phyloP scores from a whole-genome alignment of 73 alveolate species.

The Tetrahymena malaccensis region DNA sequence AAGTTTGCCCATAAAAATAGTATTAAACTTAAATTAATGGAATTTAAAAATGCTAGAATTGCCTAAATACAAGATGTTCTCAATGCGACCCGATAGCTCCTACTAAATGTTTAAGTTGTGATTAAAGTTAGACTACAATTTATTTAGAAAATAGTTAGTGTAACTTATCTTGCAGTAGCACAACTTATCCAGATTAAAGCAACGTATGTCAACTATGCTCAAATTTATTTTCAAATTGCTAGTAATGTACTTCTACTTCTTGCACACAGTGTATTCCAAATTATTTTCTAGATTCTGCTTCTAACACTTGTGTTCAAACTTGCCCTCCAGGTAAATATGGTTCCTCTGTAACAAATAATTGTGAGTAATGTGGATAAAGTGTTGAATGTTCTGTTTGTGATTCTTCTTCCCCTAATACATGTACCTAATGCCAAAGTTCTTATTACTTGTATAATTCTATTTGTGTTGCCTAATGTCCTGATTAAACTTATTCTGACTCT shows the following conservation, averaged over 20 bases:
- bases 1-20: neutral
- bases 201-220: neutral
- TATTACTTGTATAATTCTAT: neutral
- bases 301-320: neutral
- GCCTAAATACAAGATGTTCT: neutral
- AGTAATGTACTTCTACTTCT: neutral
- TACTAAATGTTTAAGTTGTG: neutral
- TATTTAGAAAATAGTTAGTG: neutral
- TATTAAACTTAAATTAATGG: neutral
- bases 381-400: neutral
- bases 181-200: neutral
- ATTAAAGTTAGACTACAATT: neutral
- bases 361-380: neutral
- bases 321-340: neutral
- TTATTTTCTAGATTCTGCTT: neutral
- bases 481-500: neutral
- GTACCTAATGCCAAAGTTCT: neutral
- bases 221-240: neutral
- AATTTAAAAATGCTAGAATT: neutral
- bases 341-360: neutral
- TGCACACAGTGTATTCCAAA: neutral
- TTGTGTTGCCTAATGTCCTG: neutral
- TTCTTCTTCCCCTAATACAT: neutral
- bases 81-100: neutral
- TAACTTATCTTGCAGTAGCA: neutral